Evolutionary conservation across 352 stramenopile genomes (phyloP), one percentile per base, ranked within the genome.

Genomic region (Globisporangium recalcitrans): DNA sequence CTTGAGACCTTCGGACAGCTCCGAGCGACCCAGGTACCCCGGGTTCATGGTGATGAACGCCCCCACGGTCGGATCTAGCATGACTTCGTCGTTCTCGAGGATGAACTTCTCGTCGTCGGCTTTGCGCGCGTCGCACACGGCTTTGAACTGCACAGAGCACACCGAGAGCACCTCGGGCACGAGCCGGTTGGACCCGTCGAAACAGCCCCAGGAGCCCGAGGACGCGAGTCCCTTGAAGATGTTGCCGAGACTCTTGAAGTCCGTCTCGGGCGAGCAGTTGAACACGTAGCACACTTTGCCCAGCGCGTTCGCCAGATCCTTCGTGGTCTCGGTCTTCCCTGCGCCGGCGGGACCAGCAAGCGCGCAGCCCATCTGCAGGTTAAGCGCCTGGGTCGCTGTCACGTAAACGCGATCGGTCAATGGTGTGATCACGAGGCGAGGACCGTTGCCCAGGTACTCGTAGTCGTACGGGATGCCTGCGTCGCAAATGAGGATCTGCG

Each of bases 1-100:
- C 68, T 98, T 98, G 8, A 98, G 73, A 31, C 92, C 94, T 81
- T 98, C 95, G 6, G 95, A 95, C 5, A 98, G 78, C 65, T 98
- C 95, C 0, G 87, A 97, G 16, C 95, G 90, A 44, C 95, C 95
- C 22, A 98, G 73, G 69, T 98, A 98, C 14, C 94, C 95, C 3
- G 95, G 95, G 68, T 98, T 98, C 95, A 98, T 98, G 16, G 95
- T 98, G 64, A 98, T 98, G 69, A 97, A 98, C 8, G 91, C 94
- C 36, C 95, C 95, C 52, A 96, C 96, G 0, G 87, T 93, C 7
- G 91, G 90, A 68, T 98, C 93, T 4, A 98, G 69, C 57, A 75
- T 85, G 14, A 98, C 89, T 52, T 96, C 88, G 58, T 98, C 92
- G 42, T 96, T 96, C 64, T 98, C 93, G 26, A 98, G 80, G n/a